Evolutionary conservation across 805 yeast species (phyloP), one percentile per base, ranked within the genome.

Genomic region (Candida broadrunensis): DNA sequence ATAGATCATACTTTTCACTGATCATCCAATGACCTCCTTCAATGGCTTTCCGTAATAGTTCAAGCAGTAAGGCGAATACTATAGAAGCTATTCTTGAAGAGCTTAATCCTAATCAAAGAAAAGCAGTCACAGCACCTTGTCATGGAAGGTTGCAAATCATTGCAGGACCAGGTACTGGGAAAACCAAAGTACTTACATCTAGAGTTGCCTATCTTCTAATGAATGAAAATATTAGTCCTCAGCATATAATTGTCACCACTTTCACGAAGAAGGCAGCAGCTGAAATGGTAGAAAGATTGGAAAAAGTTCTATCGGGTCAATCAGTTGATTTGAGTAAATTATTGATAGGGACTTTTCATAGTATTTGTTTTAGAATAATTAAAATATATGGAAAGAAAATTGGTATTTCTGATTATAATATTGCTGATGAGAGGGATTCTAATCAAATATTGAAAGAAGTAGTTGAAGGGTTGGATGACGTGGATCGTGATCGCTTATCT

Each of bases 261-360:
- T 91, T 91, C 65, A 91, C 98, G 11, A 86, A 87, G 51, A 87
- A 85, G 52, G 98, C 99, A 0, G 95, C 97, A 1, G 75, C 71
- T 38, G 98, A 91, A 62, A 83, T 91, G 86, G 63, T 68, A 11
- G 83, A 78, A 24, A 69, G 98, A 32, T 61, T 91, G 15, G 41
- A 38, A 0, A 34, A 18, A 3, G 27, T 76, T 37, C 50, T 80
- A 6, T 37, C 53, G 5, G 60, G 53, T 30, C 51, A 68, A 0
- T 55, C 59, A 4, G 56, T 78, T 40, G 61, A 69, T 26, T 48
- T 70, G 3, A 56, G 67, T 1, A 69, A 71, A 35, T 59, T 91
- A 16, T 61, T 82, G 42, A 78, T 90, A 25, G 98, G 97, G 1
- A 93, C 98, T 0, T 91, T 91, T 59, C 99, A 91, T 59, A 79